Evolutionary conservation across 371 early-diverging fungal species (phyloP), one percentile per base, ranked within the genome.

Genomic region (Apophysomyces elegans): DNA sequence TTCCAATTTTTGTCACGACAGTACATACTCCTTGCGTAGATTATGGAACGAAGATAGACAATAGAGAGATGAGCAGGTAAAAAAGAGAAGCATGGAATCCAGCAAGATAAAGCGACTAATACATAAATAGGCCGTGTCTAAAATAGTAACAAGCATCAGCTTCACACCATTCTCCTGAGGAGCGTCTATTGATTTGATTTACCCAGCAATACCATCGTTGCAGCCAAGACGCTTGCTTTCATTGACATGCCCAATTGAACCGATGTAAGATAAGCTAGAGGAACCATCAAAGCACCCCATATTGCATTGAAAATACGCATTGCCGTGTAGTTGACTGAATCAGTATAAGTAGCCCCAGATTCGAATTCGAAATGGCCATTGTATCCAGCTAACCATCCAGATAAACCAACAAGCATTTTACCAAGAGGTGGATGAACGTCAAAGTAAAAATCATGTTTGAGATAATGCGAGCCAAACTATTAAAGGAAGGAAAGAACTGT

Each of bases 381-480:
- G 71, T 96, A 99, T 4, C 95, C 94, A 36, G 92, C 93, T 9
- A 99, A 58, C 43, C 88, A 78, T 57, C 96, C 99, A 12, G 97
- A 89, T 9, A 99, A 78, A 1, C 95, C 99, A 13, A 96, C 92
- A 35, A 99, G 83, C 86, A 99, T 95, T 80, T 99, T 99, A 57
- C 99, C 99, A 46, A 99, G 87, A 1, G 99, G 99, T 47, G 99
- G 99, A 83, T 99, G 99, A 1, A 99, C 99, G 80, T 99, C 99
- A 77, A 98, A 98, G 77, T 99, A 94, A 74, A 99, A 99, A 47
- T 92, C 91, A 57, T 90, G 87, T 65, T 96, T 94, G 62, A 99
- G 77, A 78, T 99, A 99, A 76, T 96, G 86, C 16, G 95, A 93
- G 16, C 95, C 99, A 80, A 99, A 99, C 89, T 95, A 75, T 62